phyloP scores from a whole-genome alignment of 2,329 filamentous ascomycete genomes.

The Clonostachys rosea region DNA sequence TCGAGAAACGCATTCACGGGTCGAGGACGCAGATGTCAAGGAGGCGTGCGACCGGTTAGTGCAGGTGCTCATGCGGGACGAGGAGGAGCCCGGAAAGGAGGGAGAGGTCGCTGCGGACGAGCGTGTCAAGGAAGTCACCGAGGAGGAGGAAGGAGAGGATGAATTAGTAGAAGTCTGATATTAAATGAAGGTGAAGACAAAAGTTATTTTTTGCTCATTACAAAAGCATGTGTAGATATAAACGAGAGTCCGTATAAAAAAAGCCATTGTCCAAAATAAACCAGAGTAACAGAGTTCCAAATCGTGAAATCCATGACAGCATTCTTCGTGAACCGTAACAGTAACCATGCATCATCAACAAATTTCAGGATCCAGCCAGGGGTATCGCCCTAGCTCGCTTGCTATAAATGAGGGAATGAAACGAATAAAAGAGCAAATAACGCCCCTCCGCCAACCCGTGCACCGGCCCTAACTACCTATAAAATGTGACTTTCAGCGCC shows the following conservation, averaged over 20 bases:
- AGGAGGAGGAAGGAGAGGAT: conserved; percentile 40
- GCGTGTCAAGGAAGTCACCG: conserved; percentile 39
- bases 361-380: too few species aligned
- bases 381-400: too few species aligned
- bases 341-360: too few species aligned
- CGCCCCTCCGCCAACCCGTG: too few species aligned
- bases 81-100: conserved; percentile 42
- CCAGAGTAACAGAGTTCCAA: not conserved
- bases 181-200: not conserved
- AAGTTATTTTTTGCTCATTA: conserved; percentile 1
- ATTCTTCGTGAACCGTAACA: too few species aligned
- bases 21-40: conserved; percentile 73
- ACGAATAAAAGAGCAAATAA: too few species aligned
- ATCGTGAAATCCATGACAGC: not conserved
- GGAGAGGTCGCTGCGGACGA: conserved; percentile 15
- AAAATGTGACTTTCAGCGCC: not conserved
- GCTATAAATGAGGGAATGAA: too few species aligned
- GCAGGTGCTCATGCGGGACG: conserved; percentile 81
- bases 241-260: not conserved
- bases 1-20: conserved; percentile 75
- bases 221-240: not conserved
- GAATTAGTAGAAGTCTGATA: conserved; percentile 47
- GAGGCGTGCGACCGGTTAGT: conserved; percentile 88
- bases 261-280: not conserved
- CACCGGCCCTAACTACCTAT: too few species aligned